Percentiles rank a stretch among this genome's conserved stretches.
phyloP scores from a whole-genome alignment of 1,284 basidiomycete species.

The Porogramme epimiltina region DNA sequence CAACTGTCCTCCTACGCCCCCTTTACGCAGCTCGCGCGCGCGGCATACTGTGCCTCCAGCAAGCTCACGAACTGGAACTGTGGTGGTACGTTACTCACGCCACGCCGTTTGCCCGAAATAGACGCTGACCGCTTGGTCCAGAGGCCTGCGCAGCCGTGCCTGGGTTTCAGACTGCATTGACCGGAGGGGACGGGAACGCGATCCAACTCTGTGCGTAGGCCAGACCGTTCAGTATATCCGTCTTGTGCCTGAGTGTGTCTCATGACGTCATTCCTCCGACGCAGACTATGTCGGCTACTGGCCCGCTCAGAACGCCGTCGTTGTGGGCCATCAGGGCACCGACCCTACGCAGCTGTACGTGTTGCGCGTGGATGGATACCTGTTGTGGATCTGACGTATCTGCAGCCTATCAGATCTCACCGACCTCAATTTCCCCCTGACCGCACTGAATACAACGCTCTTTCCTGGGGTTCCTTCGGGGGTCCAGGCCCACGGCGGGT shows the following conservation, averaged over 20 bases:
- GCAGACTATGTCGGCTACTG: conserved; percentile 51
- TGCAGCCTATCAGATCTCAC: conserved; percentile 48
- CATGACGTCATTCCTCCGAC: not conserved
- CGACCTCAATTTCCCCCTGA: conserved; percentile 40
- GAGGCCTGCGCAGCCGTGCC: conserved; percentile 43
- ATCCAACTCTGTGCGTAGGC: conserved; percentile 44
- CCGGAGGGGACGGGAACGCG: conserved; percentile 48
- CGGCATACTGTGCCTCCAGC: conserved; percentile 49
- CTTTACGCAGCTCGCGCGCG: conserved; percentile 51
- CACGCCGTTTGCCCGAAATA: not conserved
- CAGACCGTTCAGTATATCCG: no score
- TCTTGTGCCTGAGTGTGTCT: no score
- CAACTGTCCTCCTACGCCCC: conserved; percentile 39
- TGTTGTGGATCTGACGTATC: not conserved
- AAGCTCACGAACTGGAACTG: conserved; percentile 45
- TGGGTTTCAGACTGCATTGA: conserved; percentile 43
- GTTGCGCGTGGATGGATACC: not conserved
- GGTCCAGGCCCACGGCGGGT: conserved; percentile 49
- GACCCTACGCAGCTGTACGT: conserved; percentile 48
- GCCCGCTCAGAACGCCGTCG: conserved; percentile 44
- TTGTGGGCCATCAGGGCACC: conserved; percentile 54
- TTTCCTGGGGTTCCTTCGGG: conserved; percentile 48
- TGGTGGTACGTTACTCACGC: conserved; percentile 36
- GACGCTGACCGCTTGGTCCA: not conserved
- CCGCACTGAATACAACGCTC: conserved; percentile 38